Percentiles rank a stretch among this genome's conserved stretches.
phyloP scores from a whole-genome alignment of 306 rosid species.

The Mimosa pudica region DNA sequence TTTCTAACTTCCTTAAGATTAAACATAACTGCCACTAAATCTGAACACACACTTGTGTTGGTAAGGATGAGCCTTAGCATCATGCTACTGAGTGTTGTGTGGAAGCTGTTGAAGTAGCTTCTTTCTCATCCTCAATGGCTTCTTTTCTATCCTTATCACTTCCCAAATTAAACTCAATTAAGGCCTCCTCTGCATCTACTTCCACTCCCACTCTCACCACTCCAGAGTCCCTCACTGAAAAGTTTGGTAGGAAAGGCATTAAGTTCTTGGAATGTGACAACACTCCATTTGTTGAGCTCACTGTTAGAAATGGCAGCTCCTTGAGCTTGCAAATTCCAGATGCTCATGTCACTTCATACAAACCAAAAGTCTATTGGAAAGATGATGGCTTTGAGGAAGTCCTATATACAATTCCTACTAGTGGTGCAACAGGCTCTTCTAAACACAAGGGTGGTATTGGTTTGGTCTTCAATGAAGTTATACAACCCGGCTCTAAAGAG shows the following conservation, averaged over 20 bases:
- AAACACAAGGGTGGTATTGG: constrained; percentile 79
- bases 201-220: constrained; percentile 37
- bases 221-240: constrained; percentile 65
- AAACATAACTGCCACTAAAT: constrained; percentile 13
- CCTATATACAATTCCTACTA: constrained; percentile 67
- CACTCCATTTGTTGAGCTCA: constrained; percentile 66
- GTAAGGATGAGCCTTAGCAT: constrained; percentile 53
- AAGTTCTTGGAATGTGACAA: constrained; percentile 62
- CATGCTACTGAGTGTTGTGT: constrained; percentile 46
- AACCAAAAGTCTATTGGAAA: constrained; percentile 86
- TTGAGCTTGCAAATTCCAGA: constrained; percentile 77
- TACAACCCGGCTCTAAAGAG: constrained; percentile 54
- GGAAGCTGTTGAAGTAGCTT: constrained; percentile 48
- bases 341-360: constrained; percentile 89
- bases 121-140: constrained; percentile 63
- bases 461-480: constrained; percentile 64
- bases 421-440: constrained; percentile 42
- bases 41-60: constrained; percentile 37
- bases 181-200: constrained; percentile 48
- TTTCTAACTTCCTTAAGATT: neutral
- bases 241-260: constrained; percentile 78
- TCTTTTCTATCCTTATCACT: constrained; percentile 81
- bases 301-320: constrained; percentile 89
- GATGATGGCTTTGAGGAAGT: constrained; percentile 86
- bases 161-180: constrained; percentile 60